Base-by-base conservation (phyloP, 441 rosid species). In the Isatis lusitanica region DNA sequence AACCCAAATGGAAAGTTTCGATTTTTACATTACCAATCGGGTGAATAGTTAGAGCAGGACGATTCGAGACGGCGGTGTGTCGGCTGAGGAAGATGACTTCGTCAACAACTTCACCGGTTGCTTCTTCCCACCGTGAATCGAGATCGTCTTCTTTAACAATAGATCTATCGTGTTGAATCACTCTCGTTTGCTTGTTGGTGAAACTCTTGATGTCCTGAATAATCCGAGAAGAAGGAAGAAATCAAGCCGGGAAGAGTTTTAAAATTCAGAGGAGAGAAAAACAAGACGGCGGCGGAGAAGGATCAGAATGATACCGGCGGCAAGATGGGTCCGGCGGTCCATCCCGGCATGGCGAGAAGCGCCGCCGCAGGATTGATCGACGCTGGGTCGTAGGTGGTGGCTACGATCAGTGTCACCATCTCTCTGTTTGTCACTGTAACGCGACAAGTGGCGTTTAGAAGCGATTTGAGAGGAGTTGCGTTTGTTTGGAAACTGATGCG, bases 1-100 rank as follows among this genome's bases (percentile, higher is more conserved):
- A 39, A 73, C 65, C 65, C 51, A 74, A 11, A 46, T 8, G 0
- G 4, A 77, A 71, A 67, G 18, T 55, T 71, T 1, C 13, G 3
- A 60, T 55, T 43, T 66, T 46, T 26, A 47, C 48, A 47, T 31
- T 72, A 86, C 94, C 95, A 21, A 84, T 90, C 0, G 95, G 97
- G 33, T 91, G 98, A 66, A 94, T 57, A 30, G 96, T 88, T 3
- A 90, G 83, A 21, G 97, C 96, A 4, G 92, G 94, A 8, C 97
- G 87, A 69, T 82, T 90, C 3, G 97, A 90, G 15, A 79, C 93
- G 59, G 96, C 97, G 21, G 93, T 84, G 85, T 88, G 97, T 75
- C 84, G 89, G 81, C 97, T 88, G 70, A 90, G 83, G 83, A 90
- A 91, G 75, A 92, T 86, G 40, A 94, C 86, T 58, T 94, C 93